These are phyloP conservation scores for Torulaspora delbrueckii DNA, from an alignment of 805 yeast genomes.

Conservation along the genomic window DNA sequence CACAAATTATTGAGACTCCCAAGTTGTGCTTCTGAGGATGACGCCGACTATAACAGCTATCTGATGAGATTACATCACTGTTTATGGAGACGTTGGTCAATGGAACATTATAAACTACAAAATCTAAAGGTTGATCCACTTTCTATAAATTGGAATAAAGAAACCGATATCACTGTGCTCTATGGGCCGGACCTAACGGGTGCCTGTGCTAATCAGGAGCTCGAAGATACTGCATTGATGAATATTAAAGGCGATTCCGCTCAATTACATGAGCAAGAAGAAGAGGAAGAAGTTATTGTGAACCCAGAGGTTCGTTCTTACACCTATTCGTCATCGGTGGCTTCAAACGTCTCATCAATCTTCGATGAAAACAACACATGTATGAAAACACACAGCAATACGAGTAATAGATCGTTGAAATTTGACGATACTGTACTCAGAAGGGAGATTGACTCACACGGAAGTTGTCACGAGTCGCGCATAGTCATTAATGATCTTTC, in stretches of 20 bases:
- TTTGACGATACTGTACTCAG: constrained; percentile 25
- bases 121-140: constrained; percentile 72
- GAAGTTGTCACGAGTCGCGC: constrained; percentile 19
- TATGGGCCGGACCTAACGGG: constrained; percentile 65
- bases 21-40: constrained; percentile 35
- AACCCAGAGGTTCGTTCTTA: constrained; percentile 3
- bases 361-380: constrained; percentile 18
- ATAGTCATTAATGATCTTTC: constrained; percentile 24
- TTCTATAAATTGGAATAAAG: constrained; percentile 88
- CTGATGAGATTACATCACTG: constrained; percentile 65
- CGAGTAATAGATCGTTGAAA: constrained; percentile 17
- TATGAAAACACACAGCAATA: constrained; percentile 6
- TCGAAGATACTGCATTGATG: background rate
- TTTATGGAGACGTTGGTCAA: constrained; percentile 94
- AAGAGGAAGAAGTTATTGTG: constrained; percentile 4
- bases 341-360: constrained; percentile 27
- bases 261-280: background rate
- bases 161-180: constrained; percentile 89
- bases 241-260: background rate
- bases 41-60: constrained; percentile 30
- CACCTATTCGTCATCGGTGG: constrained; percentile 21
- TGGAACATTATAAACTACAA: constrained; percentile 54
- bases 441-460: constrained; percentile 26
- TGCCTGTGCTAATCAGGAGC: background rate
- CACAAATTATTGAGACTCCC: constrained; percentile 31